A percentile compares a stretch with the other conserved stretches of the same genome.
phyloP scores from a whole-genome alignment of 1,284 basidiomycete genomes.

The Ganoderma resinaceum region DNA sequence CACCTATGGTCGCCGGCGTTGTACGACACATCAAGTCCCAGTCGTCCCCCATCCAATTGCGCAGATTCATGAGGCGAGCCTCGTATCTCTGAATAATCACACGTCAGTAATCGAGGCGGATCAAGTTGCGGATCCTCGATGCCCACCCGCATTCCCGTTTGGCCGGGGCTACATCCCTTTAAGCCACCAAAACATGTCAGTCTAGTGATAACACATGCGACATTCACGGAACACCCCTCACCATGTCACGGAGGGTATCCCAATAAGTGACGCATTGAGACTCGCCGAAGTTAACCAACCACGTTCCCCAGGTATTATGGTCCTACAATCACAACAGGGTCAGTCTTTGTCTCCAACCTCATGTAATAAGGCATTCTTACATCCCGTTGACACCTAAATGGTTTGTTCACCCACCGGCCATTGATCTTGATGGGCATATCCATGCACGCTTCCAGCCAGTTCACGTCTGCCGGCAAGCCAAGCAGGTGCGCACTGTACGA shows the following conservation, averaged over 20 bases:
- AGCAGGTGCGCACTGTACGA: conserved; percentile 22
- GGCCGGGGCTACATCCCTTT: conserved; percentile 23
- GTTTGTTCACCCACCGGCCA: conserved; percentile 13
- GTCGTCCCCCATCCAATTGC: conserved; percentile 16
- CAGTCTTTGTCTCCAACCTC: neutral
- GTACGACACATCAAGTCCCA: conserved; percentile 30
- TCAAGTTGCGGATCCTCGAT: neutral
- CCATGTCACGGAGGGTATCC: conserved; percentile 25
- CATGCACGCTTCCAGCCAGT: conserved; percentile 26
- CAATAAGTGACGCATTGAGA: conserved; percentile 32
- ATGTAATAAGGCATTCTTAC: conserved; percentile 9
- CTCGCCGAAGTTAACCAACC: conserved; percentile 32
- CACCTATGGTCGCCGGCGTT: conserved; percentile 24
- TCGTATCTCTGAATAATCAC: conserved; percentile 2
- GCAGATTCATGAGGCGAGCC: conserved; percentile 22
- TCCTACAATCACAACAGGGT: neutral
- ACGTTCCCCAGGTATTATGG: conserved; percentile 28
- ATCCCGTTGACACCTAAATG: conserved; percentile 22
- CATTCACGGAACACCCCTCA: neutral
- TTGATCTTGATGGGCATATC: conserved; percentile 27
- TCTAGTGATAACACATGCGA: neutral
- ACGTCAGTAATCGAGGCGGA: neutral
- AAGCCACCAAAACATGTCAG: neutral
- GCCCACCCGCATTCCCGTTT: conserved; percentile 8
- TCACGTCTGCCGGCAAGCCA: conserved; percentile 17